A percentile compares a stretch with the other conserved stretches of the same genome.
These are phyloP conservation scores for Boletus nobilissimus DNA, from an alignment of 1,284 basidiomycete genomes.

Conservation along the genomic window DNA sequence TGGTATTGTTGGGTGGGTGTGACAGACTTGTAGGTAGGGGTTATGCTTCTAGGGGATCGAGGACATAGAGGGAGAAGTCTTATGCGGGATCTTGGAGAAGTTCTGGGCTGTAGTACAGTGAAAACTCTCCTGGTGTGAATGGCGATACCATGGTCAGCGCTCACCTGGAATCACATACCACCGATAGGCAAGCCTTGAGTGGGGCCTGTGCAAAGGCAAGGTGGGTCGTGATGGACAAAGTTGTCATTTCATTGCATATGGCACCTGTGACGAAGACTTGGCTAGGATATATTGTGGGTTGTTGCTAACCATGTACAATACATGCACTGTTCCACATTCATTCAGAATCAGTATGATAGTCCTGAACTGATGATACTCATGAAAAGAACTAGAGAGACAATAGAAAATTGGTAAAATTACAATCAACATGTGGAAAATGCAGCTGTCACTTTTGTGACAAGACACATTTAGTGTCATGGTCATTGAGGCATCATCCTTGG, in stretches of 20 bases:
- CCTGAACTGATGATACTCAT: conserved; percentile 31
- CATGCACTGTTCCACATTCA: conserved; percentile 50
- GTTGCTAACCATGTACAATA: conserved; percentile 69
- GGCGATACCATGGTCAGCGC: conserved; percentile 22
- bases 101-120: conserved; percentile 63
- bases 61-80: conserved; percentile 80
- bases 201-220: conserved; percentile 60
- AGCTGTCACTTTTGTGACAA: conserved; percentile 37
- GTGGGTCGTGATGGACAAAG: conserved; percentile 21
- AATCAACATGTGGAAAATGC: conserved; percentile 12
- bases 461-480: conserved; percentile 30
- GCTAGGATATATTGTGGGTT: conserved; percentile 71
- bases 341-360: background rate
- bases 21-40: conserved; percentile 57
- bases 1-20: conserved; percentile 37
- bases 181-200: conserved; percentile 71
- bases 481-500: too few relatives aligned
- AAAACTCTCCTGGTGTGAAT: background rate
- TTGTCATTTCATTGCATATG: conserved; percentile 43
- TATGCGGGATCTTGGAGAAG: conserved; percentile 64
- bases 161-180: conserved; percentile 59
- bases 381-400: conserved; percentile 7
- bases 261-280: conserved; percentile 55
- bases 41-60: conserved; percentile 77
- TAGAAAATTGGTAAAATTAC: background rate